Evolutionary conservation across 345 rosid species (phyloP).

Genomic region (Crucihimalaya himalaica): DNA sequence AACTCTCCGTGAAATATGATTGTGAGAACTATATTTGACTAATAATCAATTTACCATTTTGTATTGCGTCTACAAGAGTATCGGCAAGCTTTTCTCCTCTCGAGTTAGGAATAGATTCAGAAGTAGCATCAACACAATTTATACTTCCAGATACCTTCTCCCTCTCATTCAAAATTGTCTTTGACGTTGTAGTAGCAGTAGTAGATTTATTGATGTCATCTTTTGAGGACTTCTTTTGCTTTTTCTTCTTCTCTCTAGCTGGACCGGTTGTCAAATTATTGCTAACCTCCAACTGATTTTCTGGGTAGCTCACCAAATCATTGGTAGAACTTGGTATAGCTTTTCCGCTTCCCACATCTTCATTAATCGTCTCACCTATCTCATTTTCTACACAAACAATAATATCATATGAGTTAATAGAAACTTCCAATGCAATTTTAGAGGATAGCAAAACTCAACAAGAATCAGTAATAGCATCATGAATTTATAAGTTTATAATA

Average conservation of each 20-base stretch:
- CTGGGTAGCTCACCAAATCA: background rate
- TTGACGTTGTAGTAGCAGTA: slow-evolving; percentile 6
- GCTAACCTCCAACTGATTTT: background rate
- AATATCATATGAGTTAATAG: background rate
- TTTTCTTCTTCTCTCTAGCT: slow-evolving; percentile 21
- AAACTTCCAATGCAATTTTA: background rate
- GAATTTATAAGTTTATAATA: background rate
- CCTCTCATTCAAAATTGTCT: background rate
- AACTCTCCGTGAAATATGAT: background rate
- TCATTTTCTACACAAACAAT: slow-evolving; percentile 1
- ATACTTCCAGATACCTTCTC: slow-evolving; percentile 18
- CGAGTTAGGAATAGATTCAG: background rate
- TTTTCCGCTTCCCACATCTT: slow-evolving; percentile 13
- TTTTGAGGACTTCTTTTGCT: slow-evolving; percentile 15
- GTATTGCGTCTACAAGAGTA: slow-evolving; percentile 6
- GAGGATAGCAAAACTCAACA: slow-evolving; percentile 6
- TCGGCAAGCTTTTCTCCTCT: background rate
- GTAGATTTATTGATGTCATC: slow-evolving; percentile 15
- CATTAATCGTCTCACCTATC: slow-evolving; percentile 16
- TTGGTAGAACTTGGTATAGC: slow-evolving; percentile 15
- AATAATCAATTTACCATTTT: slow-evolving; percentile 25
- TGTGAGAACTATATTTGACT: background rate
- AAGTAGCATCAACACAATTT: slow-evolving; percentile 14
- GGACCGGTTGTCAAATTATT: background rate
- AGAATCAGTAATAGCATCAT: background rate